A percentile compares a stretch with the other conserved stretches of the same genome.
Evolutionary conservation across 2,329 filamentous ascomycete species (phyloP).

Genomic region (Xylariaceae sp.): DNA sequence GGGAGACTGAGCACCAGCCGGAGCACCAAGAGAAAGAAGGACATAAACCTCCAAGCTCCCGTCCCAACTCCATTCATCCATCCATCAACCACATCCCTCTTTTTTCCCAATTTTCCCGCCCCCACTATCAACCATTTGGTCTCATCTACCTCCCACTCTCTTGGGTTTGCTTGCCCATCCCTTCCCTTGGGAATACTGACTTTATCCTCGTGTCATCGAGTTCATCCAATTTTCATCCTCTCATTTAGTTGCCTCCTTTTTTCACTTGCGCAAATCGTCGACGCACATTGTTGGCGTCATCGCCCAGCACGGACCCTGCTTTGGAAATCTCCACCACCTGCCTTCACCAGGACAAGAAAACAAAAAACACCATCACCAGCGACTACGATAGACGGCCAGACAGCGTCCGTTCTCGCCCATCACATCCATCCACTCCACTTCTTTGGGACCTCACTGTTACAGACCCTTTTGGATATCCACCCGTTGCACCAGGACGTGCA

Average conservation of each 20-base stretch:
- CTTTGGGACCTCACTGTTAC: conserved; percentile 15
- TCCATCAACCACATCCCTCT: conserved; percentile 19
- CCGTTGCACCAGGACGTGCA: conserved; percentile 46
- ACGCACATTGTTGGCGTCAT: conserved; percentile 15
- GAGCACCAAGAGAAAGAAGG: conserved; percentile 11
- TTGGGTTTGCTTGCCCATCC: conserved; percentile 31
- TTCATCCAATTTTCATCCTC: conserved; percentile 40
- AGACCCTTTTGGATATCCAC: conserved; percentile 14
- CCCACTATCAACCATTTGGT: conserved; percentile 12
- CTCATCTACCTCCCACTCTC: conserved; percentile 23
- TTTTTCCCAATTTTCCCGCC: conserved; percentile 23
- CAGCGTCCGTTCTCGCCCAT: conserved; percentile 22
- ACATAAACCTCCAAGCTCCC: conserved; percentile 23
- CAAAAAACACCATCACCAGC: conserved; percentile 1
- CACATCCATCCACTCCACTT: conserved; percentile 18
- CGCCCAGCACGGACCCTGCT: conserved; percentile 6
- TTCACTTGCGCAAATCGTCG: conserved; percentile 16
- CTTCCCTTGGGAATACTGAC: conserved; percentile 31
- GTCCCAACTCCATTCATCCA: conserved; percentile 23
- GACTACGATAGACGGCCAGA: conserved; percentile 14
- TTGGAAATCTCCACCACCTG: conserved; percentile 2
- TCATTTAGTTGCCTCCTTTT: conserved; percentile 38
- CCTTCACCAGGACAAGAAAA: conserved; percentile 5
- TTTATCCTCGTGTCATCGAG: conserved; percentile 33
- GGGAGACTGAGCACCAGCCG: conserved; percentile 3